These are phyloP conservation scores for Coccomyxa sp. DNA, from an alignment of 139 green algal genomes.

Conservation along the genomic window DNA sequence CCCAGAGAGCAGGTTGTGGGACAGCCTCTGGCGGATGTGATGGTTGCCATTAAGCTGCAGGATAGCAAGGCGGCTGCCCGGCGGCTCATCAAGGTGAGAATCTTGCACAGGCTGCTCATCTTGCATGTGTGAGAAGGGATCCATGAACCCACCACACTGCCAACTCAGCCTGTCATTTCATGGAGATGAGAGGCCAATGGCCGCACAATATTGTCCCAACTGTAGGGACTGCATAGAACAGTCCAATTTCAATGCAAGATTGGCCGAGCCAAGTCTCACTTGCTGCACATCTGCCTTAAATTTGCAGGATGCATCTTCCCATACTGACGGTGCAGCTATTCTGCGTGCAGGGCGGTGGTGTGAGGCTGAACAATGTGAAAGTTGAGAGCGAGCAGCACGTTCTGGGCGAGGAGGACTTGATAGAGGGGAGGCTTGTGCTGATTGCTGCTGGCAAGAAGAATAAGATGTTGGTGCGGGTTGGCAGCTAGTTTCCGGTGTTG, in stretches of 20 bases:
- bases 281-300: not conserved
- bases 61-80: conserved; percentile 80
- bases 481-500: not conserved
- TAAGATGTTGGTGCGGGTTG: conserved; percentile 88
- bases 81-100: conserved; percentile 63
- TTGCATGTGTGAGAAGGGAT: conserved; percentile 6
- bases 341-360: conserved; percentile 74
- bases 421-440: conserved; percentile 87
- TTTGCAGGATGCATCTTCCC: not conserved
- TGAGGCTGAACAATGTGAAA: conserved; percentile 91
- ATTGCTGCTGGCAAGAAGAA: conserved; percentile 97
- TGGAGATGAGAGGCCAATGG: not conserved
- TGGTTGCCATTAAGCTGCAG: conserved; percentile 78
- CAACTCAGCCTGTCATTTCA: not conserved
- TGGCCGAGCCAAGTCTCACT: too few species aligned
- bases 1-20: conserved; percentile 50
- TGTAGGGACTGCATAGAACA: not conserved
- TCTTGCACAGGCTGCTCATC: not conserved
- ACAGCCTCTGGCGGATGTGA: conserved; percentile 65
- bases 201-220: too few species aligned
- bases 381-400: conserved; percentile 60
- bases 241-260: not conserved
- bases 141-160: not conserved
- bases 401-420: conserved; percentile 64
- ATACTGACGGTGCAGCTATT: too few species aligned